Percentiles rank a stretch among this genome's conserved stretches.
These are phyloP conservation scores for Microdochium nivale DNA, from an alignment of 2,329 filamentous ascomycete species.

Conservation along the genomic window DNA sequence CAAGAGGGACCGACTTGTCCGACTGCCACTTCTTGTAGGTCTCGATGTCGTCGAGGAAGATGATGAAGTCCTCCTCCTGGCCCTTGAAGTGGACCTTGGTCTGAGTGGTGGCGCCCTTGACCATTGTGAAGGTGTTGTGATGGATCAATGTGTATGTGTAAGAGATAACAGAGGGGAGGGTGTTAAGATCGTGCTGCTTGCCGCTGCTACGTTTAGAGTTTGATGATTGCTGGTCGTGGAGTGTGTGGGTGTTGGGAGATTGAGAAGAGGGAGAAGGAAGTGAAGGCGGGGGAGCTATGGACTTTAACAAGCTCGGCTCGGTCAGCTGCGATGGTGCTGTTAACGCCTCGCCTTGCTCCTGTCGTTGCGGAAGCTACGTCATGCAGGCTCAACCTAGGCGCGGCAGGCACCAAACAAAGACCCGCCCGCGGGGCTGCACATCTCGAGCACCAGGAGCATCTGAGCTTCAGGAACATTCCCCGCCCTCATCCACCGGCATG, in stretches of 20 bases:
- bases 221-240: not conserved
- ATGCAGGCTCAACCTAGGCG: not conserved
- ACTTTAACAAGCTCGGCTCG: not conserved
- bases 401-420: not conserved
- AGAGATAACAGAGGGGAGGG: constrained; percentile 5
- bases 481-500: not conserved
- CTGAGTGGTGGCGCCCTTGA: constrained; percentile 61
- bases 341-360: not conserved
- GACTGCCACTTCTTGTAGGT: constrained; percentile 72
- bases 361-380: not conserved
- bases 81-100: constrained; percentile 85
- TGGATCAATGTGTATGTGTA: constrained; percentile 1
- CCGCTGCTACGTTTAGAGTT: not conserved
- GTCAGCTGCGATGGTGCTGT: not conserved
- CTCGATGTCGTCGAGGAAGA: constrained; percentile 51
- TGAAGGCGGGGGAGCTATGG: not conserved
- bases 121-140: constrained; percentile 40
- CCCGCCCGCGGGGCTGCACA: not conserved
- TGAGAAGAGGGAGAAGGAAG: not conserved
- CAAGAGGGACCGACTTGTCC: constrained; percentile 70
- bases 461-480: not conserved
- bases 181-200: constrained; percentile 3
- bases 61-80: constrained; percentile 46
- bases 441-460: not conserved
- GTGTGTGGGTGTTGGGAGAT: not conserved